Percentiles rank a stretch among this genome's conserved stretches.
Conservation (phyloP, 768 basidiomycete species). For the Gymnopilus dilepis region DNA sequence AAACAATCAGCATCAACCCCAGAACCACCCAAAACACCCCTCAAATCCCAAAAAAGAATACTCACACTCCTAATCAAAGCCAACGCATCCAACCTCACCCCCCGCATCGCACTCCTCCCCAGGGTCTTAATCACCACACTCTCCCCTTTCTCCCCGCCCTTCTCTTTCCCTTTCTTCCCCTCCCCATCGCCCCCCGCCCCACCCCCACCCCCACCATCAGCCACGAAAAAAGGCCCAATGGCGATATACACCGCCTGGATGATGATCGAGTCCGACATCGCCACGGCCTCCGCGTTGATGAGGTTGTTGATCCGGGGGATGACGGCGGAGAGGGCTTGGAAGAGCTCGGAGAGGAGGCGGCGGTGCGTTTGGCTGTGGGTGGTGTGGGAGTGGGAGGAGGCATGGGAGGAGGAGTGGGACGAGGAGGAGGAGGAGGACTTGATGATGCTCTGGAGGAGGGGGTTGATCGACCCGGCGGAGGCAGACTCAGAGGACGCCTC, state of each 20-base stretch:
- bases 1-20: constrained; percentile 2
- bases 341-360: constrained; percentile 65
- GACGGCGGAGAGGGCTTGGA: constrained; percentile 72
- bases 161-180: no score
- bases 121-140: constrained; percentile 67
- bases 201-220: constrained; percentile 63
- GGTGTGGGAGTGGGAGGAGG: constrained; percentile 18
- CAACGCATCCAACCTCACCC: constrained; percentile 80
- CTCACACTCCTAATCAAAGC: constrained; percentile 85
- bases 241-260: constrained; percentile 93
- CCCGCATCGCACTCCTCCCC: constrained; percentile 82
- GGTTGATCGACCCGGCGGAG: no score
- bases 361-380: constrained; percentile 44
- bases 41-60: constrained; percentile 10
- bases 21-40: not conserved
- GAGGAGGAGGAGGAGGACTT: constrained; percentile 48
- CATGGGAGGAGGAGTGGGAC: no score
- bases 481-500: constrained; percentile 70
- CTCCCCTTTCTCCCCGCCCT: constrained; percentile 48
- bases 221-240: constrained; percentile 92
- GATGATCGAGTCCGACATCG: constrained; percentile 90
- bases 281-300: constrained; percentile 69
- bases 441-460: constrained; percentile 87
- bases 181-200: no score
- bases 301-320: constrained; percentile 79